These are phyloP conservation scores for Fusarium poae DNA, from an alignment of 2,329 filamentous ascomycete species.

Conservation along the genomic window DNA sequence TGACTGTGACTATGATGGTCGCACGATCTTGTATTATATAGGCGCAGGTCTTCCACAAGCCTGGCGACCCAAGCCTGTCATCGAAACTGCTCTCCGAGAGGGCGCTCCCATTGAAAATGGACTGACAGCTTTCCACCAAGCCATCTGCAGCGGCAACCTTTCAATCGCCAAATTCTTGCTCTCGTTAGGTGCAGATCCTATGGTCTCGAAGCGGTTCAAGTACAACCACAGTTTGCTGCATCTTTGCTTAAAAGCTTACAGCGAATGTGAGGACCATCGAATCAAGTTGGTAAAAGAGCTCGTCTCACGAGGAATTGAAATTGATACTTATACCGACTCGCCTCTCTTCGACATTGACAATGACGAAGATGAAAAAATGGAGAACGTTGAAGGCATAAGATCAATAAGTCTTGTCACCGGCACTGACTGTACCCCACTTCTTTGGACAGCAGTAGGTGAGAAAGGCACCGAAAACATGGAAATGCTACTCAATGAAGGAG, in stretches of 20 bases:
- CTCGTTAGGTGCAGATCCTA: slow-evolving; percentile 13
- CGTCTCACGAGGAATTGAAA: slow-evolving; percentile 9
- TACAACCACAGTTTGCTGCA: slow-evolving; percentile 22
- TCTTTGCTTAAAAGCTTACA: slow-evolving; percentile 7
- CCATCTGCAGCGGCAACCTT: background rate
- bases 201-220: slow-evolving; percentile 9
- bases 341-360: background rate
- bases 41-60: background rate
- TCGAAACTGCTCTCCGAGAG: slow-evolving; percentile 3
- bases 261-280: background rate
- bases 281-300: slow-evolving; percentile 2
- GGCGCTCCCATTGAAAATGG: slow-evolving; percentile 12
- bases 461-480: slow-evolving; percentile 7
- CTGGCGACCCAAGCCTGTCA: background rate
- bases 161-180: slow-evolving; percentile 5
- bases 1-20: slow-evolving; percentile 2
- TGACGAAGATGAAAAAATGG: background rate
- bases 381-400: slow-evolving; percentile 3
- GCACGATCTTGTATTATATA: slow-evolving; percentile 12
- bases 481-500: slow-evolving; percentile 11
- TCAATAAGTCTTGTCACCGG: background rate
- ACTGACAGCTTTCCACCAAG: slow-evolving; percentile 11
- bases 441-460: slow-evolving; percentile 14
- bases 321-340: slow-evolving; percentile 9
- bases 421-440: slow-evolving; percentile 19